A percentile compares a stretch with the other conserved stretches of the same genome.
These are phyloP conservation scores for Colletotrichum brevisporum DNA, from an alignment of 2,329 filamentous ascomycete genomes.

Conservation along the genomic window DNA sequence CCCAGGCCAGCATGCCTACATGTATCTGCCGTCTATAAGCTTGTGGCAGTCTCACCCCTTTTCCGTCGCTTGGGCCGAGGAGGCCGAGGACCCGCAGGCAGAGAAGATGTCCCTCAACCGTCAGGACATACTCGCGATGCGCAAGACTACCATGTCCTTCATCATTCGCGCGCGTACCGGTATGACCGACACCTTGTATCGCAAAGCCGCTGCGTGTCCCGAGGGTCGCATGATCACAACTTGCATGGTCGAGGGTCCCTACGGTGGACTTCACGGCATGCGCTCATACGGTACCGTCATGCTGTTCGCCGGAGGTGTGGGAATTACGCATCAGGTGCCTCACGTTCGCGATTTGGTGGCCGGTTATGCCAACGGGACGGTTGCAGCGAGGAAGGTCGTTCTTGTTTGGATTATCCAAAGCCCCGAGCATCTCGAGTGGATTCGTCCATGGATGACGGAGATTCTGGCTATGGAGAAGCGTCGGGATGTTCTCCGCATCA, in stretches of 20 bases:
- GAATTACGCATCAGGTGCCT: constrained; percentile 84
- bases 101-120: constrained; percentile 73
- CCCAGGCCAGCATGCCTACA: constrained; percentile 83
- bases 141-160: constrained; percentile 78
- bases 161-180: constrained; percentile 81
- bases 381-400: constrained; percentile 79
- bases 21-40: constrained; percentile 82
- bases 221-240: constrained; percentile 74
- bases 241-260: constrained; percentile 82
- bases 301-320: constrained; percentile 85
- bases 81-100: constrained; percentile 64
- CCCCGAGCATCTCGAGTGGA: constrained; percentile 87
- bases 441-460: constrained; percentile 86
- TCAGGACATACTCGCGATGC: constrained; percentile 70
- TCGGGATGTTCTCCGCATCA: constrained; percentile 80
- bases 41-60: constrained; percentile 85
- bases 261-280: constrained; percentile 79
- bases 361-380: constrained; percentile 77
- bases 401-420: constrained; percentile 86
- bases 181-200: constrained; percentile 78
- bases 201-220: constrained; percentile 73
- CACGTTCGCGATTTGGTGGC: constrained; percentile 80
- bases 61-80: constrained; percentile 83
- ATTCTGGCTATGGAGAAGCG: constrained; percentile 82
- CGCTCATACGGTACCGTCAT: constrained; percentile 84